Base-by-base conservation (phyloP, 1,284 basidiomycete genomes). In the Ganoderma sinense region DNA sequence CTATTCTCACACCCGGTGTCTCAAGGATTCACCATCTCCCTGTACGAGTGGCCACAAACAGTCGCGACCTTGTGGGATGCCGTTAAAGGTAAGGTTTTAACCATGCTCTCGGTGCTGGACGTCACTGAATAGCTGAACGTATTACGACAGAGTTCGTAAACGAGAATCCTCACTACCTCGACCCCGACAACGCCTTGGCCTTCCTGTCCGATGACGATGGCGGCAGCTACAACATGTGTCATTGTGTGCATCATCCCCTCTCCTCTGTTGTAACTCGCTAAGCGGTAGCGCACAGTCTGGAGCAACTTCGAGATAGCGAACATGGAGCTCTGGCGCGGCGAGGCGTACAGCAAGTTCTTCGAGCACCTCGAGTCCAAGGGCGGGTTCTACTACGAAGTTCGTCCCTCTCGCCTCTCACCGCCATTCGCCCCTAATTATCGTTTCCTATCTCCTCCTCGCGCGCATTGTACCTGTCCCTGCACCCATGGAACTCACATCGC, bases 301-400 rank as follows among this genome's bases (percentile, higher is more conserved):
- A 89, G 86, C 73, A 93, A 94, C 80, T 92, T 94, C 76, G 93
- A 95, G 79, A 93, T 95, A 70, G 94, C 89, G 40, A 84, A 87
- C 78, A 84, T 89, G 84, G 84, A 88, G 58, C 87, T 89, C 75
- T 89, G 86, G 85, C 80, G 88, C 7, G 81, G 86, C 7, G 84
- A 90, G 41, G 88, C 90, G 1, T 96, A 96, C 81, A 84, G 82
- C 59, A 84, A 87, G 56, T 95, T 88, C 84, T 95, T 96, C 79
- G 86, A 93, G 4, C 86, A 87, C 76, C 85, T 96, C 13, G 94
- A 96, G 74, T 75, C 82, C 33, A 84, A 85, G 18, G 94, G 94
- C 51, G 93, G 93, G 2, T 94, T 94, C 79, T 93, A 92, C 79
- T 94, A 94, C 75, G 92, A 94, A 87, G 87, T 87, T 53, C 67